Conservation (phyloP, 768 basidiomycete species). For the Serendipita sp. region DNA sequence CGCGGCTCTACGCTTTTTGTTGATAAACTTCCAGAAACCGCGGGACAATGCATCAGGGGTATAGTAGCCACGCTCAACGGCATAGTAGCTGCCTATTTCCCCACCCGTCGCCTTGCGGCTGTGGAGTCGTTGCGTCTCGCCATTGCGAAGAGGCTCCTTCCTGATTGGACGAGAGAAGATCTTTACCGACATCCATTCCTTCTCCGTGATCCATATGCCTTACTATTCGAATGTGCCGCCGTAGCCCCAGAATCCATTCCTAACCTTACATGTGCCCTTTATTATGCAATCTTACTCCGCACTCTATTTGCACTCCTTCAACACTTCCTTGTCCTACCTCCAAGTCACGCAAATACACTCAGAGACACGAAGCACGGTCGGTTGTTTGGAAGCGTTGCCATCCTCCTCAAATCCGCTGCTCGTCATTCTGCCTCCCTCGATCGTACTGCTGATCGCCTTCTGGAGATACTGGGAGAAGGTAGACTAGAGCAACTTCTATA, state of each 20-base stretch:
- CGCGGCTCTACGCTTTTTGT: conserved; percentile 36
- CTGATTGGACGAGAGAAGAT: conserved; percentile 80
- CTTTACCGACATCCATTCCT: conserved; percentile 76
- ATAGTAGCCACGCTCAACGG: conserved; percentile 54
- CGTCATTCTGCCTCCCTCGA: conserved; percentile 80
- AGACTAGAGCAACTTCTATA: conserved; percentile 77
- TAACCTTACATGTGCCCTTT: conserved; percentile 75
- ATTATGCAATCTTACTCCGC: conserved; percentile 80
- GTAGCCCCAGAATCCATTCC: conserved; percentile 80
- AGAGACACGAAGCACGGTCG: conserved; percentile 38
- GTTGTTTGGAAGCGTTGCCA: conserved; percentile 70
- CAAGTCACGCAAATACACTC: conserved; percentile 5
- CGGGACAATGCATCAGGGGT: conserved; percentile 61
- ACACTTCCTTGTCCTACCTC: conserved; percentile 30
- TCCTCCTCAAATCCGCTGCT: conserved; percentile 84
- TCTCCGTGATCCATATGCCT: conserved; percentile 76
- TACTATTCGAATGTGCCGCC: conserved; percentile 80
- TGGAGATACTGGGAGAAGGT: conserved; percentile 68
- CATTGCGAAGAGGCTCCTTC: conserved; percentile 75
- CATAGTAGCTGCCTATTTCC: conserved; percentile 53
- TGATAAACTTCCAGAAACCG: conserved; percentile 65
- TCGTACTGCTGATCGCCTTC: conserved; percentile 63
- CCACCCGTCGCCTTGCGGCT: conserved; percentile 54
- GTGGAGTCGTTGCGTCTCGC: conserved; percentile 65
- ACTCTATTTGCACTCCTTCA: conserved; percentile 77